A percentile compares a stretch with the other conserved stretches of the same genome.
Conservation (phyloP, 257 asterid species). For the Forsythia viridissima region DNA sequence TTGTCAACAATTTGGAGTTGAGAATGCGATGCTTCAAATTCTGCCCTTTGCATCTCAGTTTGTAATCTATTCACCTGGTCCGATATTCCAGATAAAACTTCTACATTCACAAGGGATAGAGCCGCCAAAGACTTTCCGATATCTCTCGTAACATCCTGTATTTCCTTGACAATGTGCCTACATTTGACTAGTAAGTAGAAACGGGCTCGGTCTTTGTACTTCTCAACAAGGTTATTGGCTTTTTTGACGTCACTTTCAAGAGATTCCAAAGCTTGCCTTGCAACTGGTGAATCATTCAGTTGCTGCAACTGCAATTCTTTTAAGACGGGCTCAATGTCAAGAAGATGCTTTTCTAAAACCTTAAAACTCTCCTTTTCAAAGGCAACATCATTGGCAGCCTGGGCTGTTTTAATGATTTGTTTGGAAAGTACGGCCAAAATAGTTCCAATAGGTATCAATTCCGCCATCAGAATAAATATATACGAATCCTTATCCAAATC, state of each 20-base stretch:
- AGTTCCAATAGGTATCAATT: conserved; percentile 53
- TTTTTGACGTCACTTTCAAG: conserved; percentile 55
- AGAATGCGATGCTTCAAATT: conserved; percentile 44
- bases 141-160: conserved; percentile 60
- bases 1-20: conserved; percentile 48
- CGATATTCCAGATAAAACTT: conserved; percentile 53
- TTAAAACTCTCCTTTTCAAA: conserved; percentile 60
- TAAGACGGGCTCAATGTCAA: conserved; percentile 49
- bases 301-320: conserved; percentile 46
- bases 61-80: conserved; percentile 50
- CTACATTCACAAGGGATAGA: conserved; percentile 46
- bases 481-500: background rate
- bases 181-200: conserved; percentile 60
- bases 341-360: conserved; percentile 47
- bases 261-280: conserved; percentile 55
- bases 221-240: conserved; percentile 53
- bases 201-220: conserved; percentile 50
- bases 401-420: conserved; percentile 54
- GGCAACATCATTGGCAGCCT: conserved; percentile 53
- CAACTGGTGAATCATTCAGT: conserved; percentile 48
- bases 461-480: conserved; percentile 29
- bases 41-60: conserved; percentile 62
- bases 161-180: conserved; percentile 61
- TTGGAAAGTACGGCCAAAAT: conserved; percentile 45
- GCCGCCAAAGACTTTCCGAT: conserved; percentile 53